phyloP scores from a whole-genome alignment of 768 basidiomycete genomes.

The Leccinellum rugosiceps region DNA sequence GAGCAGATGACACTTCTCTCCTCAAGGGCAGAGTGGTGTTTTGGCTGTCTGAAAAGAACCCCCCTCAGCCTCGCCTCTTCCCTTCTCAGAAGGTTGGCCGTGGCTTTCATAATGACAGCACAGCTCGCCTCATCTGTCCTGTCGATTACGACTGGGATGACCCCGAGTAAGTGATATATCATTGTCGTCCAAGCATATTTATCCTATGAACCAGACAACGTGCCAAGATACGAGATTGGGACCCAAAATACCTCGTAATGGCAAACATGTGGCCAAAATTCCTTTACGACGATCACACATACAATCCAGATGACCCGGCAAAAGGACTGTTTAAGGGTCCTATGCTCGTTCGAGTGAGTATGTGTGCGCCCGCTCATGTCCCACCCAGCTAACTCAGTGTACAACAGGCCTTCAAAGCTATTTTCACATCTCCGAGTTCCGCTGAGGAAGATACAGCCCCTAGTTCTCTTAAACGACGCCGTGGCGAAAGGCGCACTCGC shows the following conservation, averaged over 20 bases:
- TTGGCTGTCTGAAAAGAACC: not conserved
- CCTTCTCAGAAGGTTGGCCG: not conserved
- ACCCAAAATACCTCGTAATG: not conserved
- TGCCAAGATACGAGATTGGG: not conserved
- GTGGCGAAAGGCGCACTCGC: not conserved
- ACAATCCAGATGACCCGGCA: not conserved
- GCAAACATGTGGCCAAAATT: not conserved
- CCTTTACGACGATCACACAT: not conserved
- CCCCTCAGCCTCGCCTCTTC: not conserved
- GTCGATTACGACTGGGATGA: not conserved
- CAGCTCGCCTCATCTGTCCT: not conserved
- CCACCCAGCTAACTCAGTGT: not conserved
- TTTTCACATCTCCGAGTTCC: not conserved
- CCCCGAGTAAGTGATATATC: not conserved
- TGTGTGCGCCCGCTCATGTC: not conserved
- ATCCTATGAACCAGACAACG: not conserved
- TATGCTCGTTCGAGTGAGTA: not conserved
- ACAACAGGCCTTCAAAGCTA: not conserved
- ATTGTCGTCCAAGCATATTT: not conserved
- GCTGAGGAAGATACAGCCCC: not conserved
- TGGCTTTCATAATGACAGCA: not conserved
- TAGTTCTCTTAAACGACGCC: not conserved
- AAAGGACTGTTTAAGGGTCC: not conserved
- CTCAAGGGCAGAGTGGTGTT: not conserved
- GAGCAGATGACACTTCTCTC: not conserved